Evolutionary conservation across 352 stramenopile genomes (phyloP), one percentile per base, ranked within the genome.

Genomic region (Blastocystis hominis): DNA sequence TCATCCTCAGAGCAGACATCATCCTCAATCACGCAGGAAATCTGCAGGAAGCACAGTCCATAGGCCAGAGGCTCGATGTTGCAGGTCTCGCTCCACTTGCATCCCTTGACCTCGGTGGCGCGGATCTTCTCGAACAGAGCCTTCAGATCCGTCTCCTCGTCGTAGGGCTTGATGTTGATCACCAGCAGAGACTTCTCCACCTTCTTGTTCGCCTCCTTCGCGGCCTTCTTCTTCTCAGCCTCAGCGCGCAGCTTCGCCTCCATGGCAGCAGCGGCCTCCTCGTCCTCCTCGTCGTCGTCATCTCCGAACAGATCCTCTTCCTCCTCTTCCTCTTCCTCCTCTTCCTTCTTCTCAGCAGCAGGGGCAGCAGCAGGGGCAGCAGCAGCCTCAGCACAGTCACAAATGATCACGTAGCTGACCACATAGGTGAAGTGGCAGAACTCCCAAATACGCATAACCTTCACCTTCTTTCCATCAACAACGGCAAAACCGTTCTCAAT

Each of bases 171-270:
- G 70, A 80, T 47, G 55, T 80, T 36, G 55, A 80, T 62, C n/a
- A 80, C 38, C 47, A 61, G 13, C 55, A 68, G 38, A n/a, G 38
- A 61, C 55, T 42, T 80, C 47, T 42, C 70, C 10, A 62, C 38
- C 47, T 62, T 62, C 50, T 77, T 64, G 66, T 77, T 77, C 10
- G 42, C 50, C 66, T 77, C 50, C 42, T 55, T 64, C 50, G 53
- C 66, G 30, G 42, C 66, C 72, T 84, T 84, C 72, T 84, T 84
- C 72, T 84, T 84, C 72, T 84, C 59, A 54, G 72, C 72, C 54
- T 84, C 72, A 70, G 72, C 72, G 44, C 54, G 54, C n/a, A 84
- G 44, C 72, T 84, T 84, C n/a, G 30, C 72, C 54, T 66, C 24
- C 72, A 84, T 84, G 10, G 54, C 72, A 15, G 34, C 72, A 84